Evolutionary conservation across 768 basidiomycete genomes (phyloP).

Genomic region (Leccinellum albellum): DNA sequence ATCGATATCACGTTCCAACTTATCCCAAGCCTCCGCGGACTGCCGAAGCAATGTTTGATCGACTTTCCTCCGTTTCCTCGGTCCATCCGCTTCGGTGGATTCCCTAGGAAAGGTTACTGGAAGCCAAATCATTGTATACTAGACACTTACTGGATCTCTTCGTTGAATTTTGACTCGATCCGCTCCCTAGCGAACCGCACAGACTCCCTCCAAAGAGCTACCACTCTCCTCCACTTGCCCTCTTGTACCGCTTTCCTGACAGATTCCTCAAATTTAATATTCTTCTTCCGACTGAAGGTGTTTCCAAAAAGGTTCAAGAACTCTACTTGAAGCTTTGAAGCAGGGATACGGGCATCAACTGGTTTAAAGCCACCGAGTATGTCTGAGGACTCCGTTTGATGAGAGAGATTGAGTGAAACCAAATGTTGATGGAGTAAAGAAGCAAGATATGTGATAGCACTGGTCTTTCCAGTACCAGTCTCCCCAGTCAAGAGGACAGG

Average conservation of each 20-base stretch:
- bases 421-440: slow-evolving; percentile 71
- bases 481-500: slow-evolving; percentile 92
- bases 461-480: slow-evolving; percentile 99
- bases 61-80: slow-evolving; percentile 70
- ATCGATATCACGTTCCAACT: slow-evolving; percentile 62
- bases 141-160: slow-evolving; percentile 25
- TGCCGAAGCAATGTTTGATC: slow-evolving; percentile 40
- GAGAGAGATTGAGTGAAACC: slow-evolving; percentile 88
- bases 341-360: slow-evolving; percentile 82
- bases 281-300: slow-evolving; percentile 89
- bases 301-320: slow-evolving; percentile 80
- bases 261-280: slow-evolving; percentile 78
- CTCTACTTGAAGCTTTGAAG: slow-evolving; percentile 58
- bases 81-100: slow-evolving; percentile 38
- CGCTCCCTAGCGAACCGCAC: slow-evolving; percentile 64
- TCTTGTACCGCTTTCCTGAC: slow-evolving; percentile 79
- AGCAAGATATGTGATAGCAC: slow-evolving; percentile 83
- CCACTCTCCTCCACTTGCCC: slow-evolving; percentile 80
- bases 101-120: slow-evolving; percentile 8
- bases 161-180: slow-evolving; percentile 39
- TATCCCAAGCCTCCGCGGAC: slow-evolving; percentile 58
- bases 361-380: slow-evolving; percentile 95
- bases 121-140: neutral
- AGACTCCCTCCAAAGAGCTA: slow-evolving; percentile 81
- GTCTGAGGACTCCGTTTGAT: slow-evolving; percentile 95